Evolutionary conservation across 306 rosid species (phyloP).

Genomic region (Trifolium subterraneum): DNA sequence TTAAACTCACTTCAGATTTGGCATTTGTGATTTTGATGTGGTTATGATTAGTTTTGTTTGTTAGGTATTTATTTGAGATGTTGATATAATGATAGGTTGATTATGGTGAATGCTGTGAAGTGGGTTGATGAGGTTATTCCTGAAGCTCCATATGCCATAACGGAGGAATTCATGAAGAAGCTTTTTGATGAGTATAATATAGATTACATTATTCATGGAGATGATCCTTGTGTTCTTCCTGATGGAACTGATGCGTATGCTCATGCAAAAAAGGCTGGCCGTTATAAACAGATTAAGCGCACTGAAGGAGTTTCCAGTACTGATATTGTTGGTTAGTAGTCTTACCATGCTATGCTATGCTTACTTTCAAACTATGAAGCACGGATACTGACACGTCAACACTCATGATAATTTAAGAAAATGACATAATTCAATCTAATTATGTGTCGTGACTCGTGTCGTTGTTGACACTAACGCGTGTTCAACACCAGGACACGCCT

Average conservation of each 20-base stretch:
- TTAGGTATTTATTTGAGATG: slow-evolving; percentile 1
- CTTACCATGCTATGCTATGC: not conserved
- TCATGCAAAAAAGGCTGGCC: slow-evolving; percentile 89
- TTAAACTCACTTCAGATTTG: not conserved
- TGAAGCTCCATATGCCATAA: slow-evolving; percentile 94
- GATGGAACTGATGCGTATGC: slow-evolving; percentile 99
- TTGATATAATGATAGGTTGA: slow-evolving; percentile 33
- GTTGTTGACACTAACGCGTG: too few species aligned
- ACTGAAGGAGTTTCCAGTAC: slow-evolving; percentile 99
- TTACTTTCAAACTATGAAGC: slow-evolving; percentile 6
- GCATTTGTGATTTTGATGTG: slow-evolving; percentile 25
- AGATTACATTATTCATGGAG: slow-evolving; percentile 95
- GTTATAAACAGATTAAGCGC: slow-evolving; percentile 97
- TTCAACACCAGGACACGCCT: too few species aligned
- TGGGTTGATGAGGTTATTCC: slow-evolving; percentile 99
- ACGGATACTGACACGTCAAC: too few species aligned
- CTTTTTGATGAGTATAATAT: slow-evolving; percentile 90
- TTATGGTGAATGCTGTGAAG: slow-evolving; percentile 86
- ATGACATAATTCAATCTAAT: too few species aligned
- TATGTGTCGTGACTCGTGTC: too few species aligned
- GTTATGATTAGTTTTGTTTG: not conserved
- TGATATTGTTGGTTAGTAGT: slow-evolving; percentile 84
- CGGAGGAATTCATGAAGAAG: slow-evolving; percentile 87
- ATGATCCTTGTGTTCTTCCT: slow-evolving; percentile 97
- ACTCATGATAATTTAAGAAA: too few species aligned